Evolutionary conservation across 2,329 filamentous ascomycete genomes (phyloP), one percentile per base, ranked within the genome.

Genomic region (Sordariomycetes sp.): DNA sequence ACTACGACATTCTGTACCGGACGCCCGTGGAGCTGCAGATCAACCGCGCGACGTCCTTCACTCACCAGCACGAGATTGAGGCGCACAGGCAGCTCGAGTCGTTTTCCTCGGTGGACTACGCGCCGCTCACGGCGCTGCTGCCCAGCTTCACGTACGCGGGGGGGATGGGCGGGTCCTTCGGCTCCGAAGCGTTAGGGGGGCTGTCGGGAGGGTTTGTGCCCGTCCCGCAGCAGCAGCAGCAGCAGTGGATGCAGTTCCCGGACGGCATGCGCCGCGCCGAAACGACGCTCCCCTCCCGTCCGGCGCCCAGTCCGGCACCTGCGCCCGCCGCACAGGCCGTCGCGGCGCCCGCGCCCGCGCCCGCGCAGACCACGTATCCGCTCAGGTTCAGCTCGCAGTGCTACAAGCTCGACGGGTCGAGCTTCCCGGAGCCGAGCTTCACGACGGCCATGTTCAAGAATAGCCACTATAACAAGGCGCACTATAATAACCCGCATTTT

Each of bases 1-100:
- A 97, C 71, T 99, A 97, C 70, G 94, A 97, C 69, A 85, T 99
- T 60, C 78, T 97, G 36, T 99, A 99, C 75, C 85, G 82, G 67
- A 74, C 77, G 57, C 65, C 54, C 61, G 60, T 69, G 13, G 63
- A 69, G 25, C 59, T 84, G 52, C 79, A 81, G 61, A 77, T 86
- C 52, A 74, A 82, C 63, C 72, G 78, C 25, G 78, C 76, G 10
- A 68, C 70, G 15, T 68, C 69, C 2, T 74, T 81, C 59, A 70
- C 72, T 3, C 73, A 77, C 53, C 71, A 74, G 45, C 72, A 74
- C 42, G 64, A 70, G 17, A 74, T 79, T 36, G 64, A 57, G 69
- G n/a, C 68, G 68, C 61, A 70, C 69, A 2, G 70, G 71, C 12
- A 61, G 68, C 64, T 79, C 24, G 67, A 70, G 32, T 68, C 68